A percentile compares a stretch with the other conserved stretches of the same genome.
Evolutionary conservation across 192 early-diverging fungal genomes (phyloP).

Genomic region (Funneliformis mosseae): DNA sequence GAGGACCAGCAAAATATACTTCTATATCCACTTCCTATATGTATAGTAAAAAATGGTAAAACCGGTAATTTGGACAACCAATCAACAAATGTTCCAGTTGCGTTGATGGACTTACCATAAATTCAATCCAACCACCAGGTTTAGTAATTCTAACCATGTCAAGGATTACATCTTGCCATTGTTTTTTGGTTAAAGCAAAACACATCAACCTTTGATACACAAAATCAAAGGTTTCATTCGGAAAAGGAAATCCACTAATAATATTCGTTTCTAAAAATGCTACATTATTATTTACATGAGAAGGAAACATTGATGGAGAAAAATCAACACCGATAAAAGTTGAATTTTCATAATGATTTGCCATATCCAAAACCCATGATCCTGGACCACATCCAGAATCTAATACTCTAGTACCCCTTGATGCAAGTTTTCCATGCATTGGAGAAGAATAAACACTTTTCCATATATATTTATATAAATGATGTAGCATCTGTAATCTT

Average conservation of each 20-base stretch:
- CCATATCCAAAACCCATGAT: constrained; percentile 49
- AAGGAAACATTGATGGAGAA: constrained; percentile 40
- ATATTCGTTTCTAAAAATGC: constrained; percentile 42
- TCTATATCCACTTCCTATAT: neutral
- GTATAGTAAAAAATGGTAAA: neutral
- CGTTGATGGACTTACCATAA: constrained; percentile 32
- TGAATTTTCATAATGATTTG: constrained; percentile 46
- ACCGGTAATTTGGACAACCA: too few species aligned
- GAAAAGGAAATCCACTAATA: constrained; percentile 42
- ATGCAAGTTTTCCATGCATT: neutral
- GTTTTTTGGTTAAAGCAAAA: constrained; percentile 43
- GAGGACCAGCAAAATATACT: neutral
- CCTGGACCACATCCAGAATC: constrained; percentile 35
- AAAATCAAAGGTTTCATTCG: constrained; percentile 57
- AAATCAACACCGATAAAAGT: constrained; percentile 56
- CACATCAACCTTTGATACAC: constrained; percentile 53
- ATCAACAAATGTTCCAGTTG: too few species aligned
- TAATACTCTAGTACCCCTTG: neutral
- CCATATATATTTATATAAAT: neutral
- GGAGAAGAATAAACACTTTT: constrained; percentile 6
- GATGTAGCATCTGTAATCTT: neutral
- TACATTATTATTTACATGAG: constrained; percentile 38
- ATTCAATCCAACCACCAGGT: constrained; percentile 54
- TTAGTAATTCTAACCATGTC: constrained; percentile 58
- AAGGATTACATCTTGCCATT: constrained; percentile 48